Evolutionary conservation across 148 eudicot species (phyloP), one percentile per base, ranked within the genome.

Genomic region (Vaccinium vitisidaea): DNA sequence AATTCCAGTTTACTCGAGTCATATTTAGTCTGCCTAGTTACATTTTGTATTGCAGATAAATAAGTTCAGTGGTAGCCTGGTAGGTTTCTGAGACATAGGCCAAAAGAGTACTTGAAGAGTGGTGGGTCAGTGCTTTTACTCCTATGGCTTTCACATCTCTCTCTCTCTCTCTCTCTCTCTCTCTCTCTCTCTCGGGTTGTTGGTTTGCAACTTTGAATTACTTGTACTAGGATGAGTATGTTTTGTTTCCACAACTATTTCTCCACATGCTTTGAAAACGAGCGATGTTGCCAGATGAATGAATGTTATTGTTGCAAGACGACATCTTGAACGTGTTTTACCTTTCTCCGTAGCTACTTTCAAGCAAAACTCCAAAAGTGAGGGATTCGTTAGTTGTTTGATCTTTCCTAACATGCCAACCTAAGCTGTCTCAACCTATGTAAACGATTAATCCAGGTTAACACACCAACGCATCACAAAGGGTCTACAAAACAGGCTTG

Each of bases 11-110:
- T 15, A 14, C n/a, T 13, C 55, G n/a, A 30, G 56, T 59, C 18
- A 49, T 9, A 12, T 84, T 30, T 49, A 10, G 32, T 58, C 23
- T 67, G 19, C 18, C 3, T 67, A 50, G 53, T 69, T 14, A 63
- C 88, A 15, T 11, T 84, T 84, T 75, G 79, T 81, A 75, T 83
- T 88, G 90, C 92, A 89, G 92, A 89, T 48, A 86, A 88, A 80
- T 88, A 90, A 88, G 88, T 76, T 80, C 83, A 82, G 80, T 71
- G 80, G 89, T 36, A 36, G 39, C 39, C 39, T 36, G 39, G 39
- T 63, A 83, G 86, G 89, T 84, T 87, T 88, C 82, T 77, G 90
- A 85, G 84, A 83, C 88, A 88, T 84, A 90, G 86, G 90, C 82
- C 88, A 85, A 84, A 63, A 75, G 71, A 86, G 88, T 77, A 81